Base-by-base conservation (phyloP, 2,329 filamentous ascomycete species). In the Neurospora sp. region DNA sequence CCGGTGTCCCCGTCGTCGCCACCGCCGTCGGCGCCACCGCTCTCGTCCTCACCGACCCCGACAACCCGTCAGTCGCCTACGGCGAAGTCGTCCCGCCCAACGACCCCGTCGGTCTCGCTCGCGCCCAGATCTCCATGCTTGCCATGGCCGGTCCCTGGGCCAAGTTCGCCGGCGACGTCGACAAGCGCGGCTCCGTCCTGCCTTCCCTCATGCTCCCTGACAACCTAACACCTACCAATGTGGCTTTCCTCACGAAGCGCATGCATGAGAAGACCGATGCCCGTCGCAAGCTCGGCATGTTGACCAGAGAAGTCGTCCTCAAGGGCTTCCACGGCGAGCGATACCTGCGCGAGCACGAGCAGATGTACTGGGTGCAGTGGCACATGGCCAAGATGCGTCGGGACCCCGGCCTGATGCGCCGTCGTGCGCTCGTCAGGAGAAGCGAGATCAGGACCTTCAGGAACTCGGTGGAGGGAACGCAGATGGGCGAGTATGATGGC, bases 31-130 rank as follows among this genome's bases (percentile, higher is more conserved):
- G 85, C 38, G 85, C 85, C 8, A 86, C 84, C 1, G 81, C 85
- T 2, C 81, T 85, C 36, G 85, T 87, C 0, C 79, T 87, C n/a
- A 87, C 85, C 0, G 84, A 87, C 72, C 84, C 83, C 0, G 82
- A 73, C 84, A 67, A 80, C 81, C 66, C 82, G 80, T 19, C 75
- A 74, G 73, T 71, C 15, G 80, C 83, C 4, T 90, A 87, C 79
- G 87, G 86, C 72, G 87, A 87, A 70, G 86, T 90, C 5, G 87
- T 90, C 2, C 85, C 88, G 15, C 88, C 88, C 2, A 90, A 90
- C 73, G 88, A 90, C 75, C 83, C 87, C 4, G 82, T 83, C 43
- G 84, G 85, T 4, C 81, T 90, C 1, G 88, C 88, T 1, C 81
- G 84, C 33, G 88, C 88, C 0, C 88, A 90, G 74, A 85, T 90